These are phyloP conservation scores for Ascosphaera aggregata DNA, from an alignment of 2,329 filamentous ascomycete genomes.

Conservation along the genomic window DNA sequence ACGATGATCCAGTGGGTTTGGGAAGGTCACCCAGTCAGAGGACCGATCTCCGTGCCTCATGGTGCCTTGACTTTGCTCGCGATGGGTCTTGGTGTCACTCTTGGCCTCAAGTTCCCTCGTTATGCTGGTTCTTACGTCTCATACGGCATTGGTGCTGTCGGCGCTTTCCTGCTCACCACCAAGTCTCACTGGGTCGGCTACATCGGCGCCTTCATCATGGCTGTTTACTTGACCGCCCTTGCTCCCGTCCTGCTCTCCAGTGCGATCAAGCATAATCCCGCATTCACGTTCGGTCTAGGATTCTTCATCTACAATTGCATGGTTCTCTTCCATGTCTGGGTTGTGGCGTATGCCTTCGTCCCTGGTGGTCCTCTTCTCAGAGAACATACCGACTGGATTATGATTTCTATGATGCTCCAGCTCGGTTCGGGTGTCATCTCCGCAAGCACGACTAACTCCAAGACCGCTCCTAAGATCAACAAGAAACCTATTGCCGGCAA, in stretches of 20 bases:
- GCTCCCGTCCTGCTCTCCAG: constrained; percentile 52
- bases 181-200: constrained; percentile 73
- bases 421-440: constrained; percentile 73
- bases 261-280: constrained; percentile 54
- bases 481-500: constrained; percentile 16
- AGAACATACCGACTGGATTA: constrained; percentile 90
- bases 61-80: constrained; percentile 65
- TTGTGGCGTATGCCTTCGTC: constrained; percentile 94
- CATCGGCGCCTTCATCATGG: constrained; percentile 53
- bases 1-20: constrained; percentile 98
- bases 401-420: constrained; percentile 62
- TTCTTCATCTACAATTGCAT: constrained; percentile 86
- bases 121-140: constrained; percentile 56
- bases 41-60: constrained; percentile 72
- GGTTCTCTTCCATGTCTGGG: constrained; percentile 95
- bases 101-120: constrained; percentile 50
- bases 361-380: constrained; percentile 80
- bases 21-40: constrained; percentile 83
- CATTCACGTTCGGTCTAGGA: constrained; percentile 61
- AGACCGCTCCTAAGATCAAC: constrained; percentile 13
- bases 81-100: constrained; percentile 61
- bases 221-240: constrained; percentile 62
- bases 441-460: constrained; percentile 29
- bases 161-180: constrained; percentile 54
- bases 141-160: constrained; percentile 54